These are phyloP conservation scores for Crataegus laevigata DNA, from an alignment of 306 rosid genomes.

Conservation along the genomic window DNA sequence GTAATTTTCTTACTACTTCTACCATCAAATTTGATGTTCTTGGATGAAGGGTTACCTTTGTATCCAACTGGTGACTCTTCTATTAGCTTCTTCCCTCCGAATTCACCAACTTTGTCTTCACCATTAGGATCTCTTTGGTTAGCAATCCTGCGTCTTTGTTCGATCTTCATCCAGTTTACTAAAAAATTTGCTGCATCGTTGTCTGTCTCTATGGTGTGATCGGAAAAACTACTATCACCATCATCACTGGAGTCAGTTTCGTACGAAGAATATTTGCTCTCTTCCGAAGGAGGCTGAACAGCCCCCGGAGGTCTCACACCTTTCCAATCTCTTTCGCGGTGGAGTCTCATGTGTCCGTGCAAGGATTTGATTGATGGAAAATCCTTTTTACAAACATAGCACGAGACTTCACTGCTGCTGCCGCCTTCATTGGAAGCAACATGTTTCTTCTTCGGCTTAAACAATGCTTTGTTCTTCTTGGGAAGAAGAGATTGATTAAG, in stretches of 20 bases:
- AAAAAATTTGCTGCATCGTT: neutral
- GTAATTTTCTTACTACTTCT: neutral
- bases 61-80: neutral
- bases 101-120: neutral
- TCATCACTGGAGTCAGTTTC: neutral
- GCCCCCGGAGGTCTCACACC: constrained; percentile 19
- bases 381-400: constrained; percentile 10
- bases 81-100: neutral
- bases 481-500: neutral
- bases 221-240: neutral
- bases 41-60: neutral
- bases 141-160: neutral
- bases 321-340: constrained; percentile 20
- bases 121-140: neutral
- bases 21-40: neutral
- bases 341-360: constrained; percentile 33
- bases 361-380: constrained; percentile 18
- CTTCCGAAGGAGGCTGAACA: neutral
- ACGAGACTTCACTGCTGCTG: neutral
- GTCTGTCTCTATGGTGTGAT: neutral
- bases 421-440: neutral
- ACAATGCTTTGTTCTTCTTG: neutral
- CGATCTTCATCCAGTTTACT: neutral
- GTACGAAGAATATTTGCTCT: neutral
- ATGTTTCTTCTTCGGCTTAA: neutral